Evolutionary conservation across 768 basidiomycete species (phyloP), one percentile per base, ranked within the genome.

Genomic region (Rhizopogon rudus): DNA sequence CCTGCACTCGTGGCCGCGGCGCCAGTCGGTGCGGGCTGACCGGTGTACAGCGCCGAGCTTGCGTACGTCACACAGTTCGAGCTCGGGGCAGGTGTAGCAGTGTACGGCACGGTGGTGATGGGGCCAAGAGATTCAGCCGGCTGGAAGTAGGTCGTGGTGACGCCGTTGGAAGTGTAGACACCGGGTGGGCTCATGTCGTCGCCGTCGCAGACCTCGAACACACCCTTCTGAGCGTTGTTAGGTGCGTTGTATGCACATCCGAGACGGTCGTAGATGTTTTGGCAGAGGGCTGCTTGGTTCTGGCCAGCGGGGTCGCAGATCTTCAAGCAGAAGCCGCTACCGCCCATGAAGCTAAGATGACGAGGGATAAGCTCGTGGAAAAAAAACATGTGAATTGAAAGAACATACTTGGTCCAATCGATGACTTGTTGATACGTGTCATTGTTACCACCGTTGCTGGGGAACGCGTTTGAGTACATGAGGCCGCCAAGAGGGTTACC

Each of bases 181-280:
- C 88, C 88, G 7, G 83, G 82, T 51, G 75, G 76, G 14, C 76
- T 74, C 73, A 84, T 82, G 64, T 81, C 73, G n/a, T 88, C 86
- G 22, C 83, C 82, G 8, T 79, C 64, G 72, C 91, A 93, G 7
- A 76, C 71, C 55, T 83, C 81, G 71, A 88, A 92, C 0, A 74
- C 73, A 29, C 78, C 80, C 44, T 83, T 73, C 46, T 77, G 66
- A 37, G 86, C 86, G 35, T 73, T 69, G 67, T 79, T 82, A 14
- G 90, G 90, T 16, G 80, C 84, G 66, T 91, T 92, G 75, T 83
- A 91, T 2, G 58, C 63, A 61, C 87, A 86, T 9, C 91, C 91
- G 50, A 90, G 84, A 55, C 84, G 86, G 64, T 91, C 88, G 56
- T 75, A 86, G 57, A 82, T 78, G 76, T 93, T 84, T 66, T 88